Base-by-base conservation (phyloP, 2,329 filamentous ascomycete genomes). In the Sporothrix schenckii region DNA sequence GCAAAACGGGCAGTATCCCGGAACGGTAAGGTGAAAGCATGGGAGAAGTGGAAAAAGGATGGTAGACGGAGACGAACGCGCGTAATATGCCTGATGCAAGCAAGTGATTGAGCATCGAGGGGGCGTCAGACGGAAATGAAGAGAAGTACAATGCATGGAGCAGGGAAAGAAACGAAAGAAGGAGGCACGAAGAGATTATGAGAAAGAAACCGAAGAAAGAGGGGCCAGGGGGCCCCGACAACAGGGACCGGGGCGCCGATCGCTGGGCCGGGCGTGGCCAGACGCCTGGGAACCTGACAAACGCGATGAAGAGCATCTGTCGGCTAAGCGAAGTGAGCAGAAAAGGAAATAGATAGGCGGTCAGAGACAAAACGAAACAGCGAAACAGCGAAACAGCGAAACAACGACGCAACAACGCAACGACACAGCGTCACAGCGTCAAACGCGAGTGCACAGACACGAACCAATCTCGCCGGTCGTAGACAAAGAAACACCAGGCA, bases 201-300 rank as follows among this genome's bases (percentile, higher is more conserved):
- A n/a, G 4, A 58, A 58, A 34, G 34, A 10, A 21, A 24, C 34
- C 34, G 34, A 34, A 7, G 34, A 60, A 44, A 41, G 56, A 24
- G 41, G 39, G 21, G 34, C n/a, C 30, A 60, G 14, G 56, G 27
- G 53, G 34, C 34, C 56, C 56, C 19, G 56, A 13, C 56, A 19
- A 60, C 56, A 60, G 56, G 56, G 56, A 21, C 56, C 56, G 44
- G 34, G 34, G 34, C 4, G 56, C 34, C 30, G 56, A 60, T 60
- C 56, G 9, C 9, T 41, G 54, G 30, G 4, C 27, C 11, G 9
- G n/a, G 49, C 16, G 16, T 7, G 49, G 16, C n/a, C 50, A 54
- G 27, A 54, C 24, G 11, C 11, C 24, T 54, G 52, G 52, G 50
- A 53, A 24, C 4, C 30, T 50, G 13, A 13, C 16, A 14, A 54